A percentile compares a stretch with the other conserved stretches of the same genome.
Conservation (phyloP, 2,329 filamentous ascomycete genomes). For the Pseudohalonectria lignicola region DNA sequence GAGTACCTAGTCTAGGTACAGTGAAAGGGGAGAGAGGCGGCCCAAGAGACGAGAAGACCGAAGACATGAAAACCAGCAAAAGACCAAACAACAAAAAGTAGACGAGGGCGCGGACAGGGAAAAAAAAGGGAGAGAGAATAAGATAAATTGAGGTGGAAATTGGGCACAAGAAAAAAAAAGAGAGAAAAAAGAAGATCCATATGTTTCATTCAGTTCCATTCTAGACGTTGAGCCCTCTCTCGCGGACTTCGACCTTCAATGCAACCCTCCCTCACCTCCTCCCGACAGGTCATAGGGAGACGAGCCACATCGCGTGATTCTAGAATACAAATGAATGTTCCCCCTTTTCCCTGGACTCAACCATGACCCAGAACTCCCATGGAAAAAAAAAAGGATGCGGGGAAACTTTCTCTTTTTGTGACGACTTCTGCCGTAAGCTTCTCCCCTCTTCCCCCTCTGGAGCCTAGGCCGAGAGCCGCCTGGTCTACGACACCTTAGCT, state of each 20-base stretch:
- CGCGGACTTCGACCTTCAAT: too few relatives aligned
- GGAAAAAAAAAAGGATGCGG: constrained; percentile 1
- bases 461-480: too few relatives aligned
- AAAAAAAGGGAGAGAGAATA: background rate
- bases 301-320: constrained; percentile 2
- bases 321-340: constrained; percentile 2
- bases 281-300: too few relatives aligned
- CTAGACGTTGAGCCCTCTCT: too few relatives aligned
- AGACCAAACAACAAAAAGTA: too few relatives aligned
- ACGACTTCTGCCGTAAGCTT: constrained; percentile 1
- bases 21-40: too few relatives aligned
- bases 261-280: too few relatives aligned
- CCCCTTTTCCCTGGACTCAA: constrained; percentile 2
- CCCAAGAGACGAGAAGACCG: too few relatives aligned
- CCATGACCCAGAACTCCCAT: constrained; percentile 6
- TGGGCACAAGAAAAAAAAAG: background rate
- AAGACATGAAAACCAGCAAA: too few relatives aligned
- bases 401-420: constrained; percentile 2
- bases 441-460: too few relatives aligned
- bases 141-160: background rate
- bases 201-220: background rate
- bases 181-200: background rate
- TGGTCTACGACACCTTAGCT: constrained; percentile 5
- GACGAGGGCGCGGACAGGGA: too few relatives aligned
- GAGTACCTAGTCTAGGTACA: too few relatives aligned